A percentile compares a stretch with the other conserved stretches of the same genome.
phyloP scores from a whole-genome alignment of 2,329 filamentous ascomycete species.

The Pseudogymnoascus sp. region DNA sequence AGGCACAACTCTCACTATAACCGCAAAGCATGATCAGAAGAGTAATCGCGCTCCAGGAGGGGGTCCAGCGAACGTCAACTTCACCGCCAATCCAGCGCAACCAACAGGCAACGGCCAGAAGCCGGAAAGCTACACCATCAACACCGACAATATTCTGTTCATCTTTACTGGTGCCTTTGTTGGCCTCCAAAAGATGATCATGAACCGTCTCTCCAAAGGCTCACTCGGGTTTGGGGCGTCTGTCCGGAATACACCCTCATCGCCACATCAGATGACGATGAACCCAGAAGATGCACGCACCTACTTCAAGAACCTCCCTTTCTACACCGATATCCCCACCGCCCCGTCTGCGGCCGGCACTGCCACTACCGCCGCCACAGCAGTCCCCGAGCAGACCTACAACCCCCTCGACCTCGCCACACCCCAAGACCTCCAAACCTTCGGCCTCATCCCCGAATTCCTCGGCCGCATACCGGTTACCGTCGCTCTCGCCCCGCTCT shows the following conservation, averaged over 20 bases:
- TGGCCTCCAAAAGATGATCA: conserved; percentile 76
- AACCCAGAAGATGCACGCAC: conserved; percentile 51
- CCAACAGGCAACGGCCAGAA: conserved; percentile 16
- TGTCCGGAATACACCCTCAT: conserved; percentile 50
- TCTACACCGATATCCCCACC: conserved; percentile 32
- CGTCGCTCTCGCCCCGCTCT: conserved; percentile 72
- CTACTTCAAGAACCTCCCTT: conserved; percentile 50
- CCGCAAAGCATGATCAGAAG: conserved; percentile 64
- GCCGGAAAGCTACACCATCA: conserved; percentile 56
- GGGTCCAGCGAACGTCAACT: conserved; percentile 14
- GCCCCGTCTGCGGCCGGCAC: background rate
- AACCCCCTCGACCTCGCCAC: conserved; percentile 59
- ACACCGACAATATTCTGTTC: conserved; percentile 94
- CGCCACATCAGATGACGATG: conserved; percentile 43
- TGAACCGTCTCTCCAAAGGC: conserved; percentile 76
- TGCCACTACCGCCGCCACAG: background rate
- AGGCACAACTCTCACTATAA: conserved; percentile 85
- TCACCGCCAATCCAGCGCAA: conserved; percentile 14
- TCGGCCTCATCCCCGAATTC: conserved; percentile 90
- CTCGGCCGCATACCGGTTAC: conserved; percentile 91
- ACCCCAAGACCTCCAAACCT: conserved; percentile 69
- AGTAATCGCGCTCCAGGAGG: conserved; percentile 27
- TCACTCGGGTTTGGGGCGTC: conserved; percentile 85
- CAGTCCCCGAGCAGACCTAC: conserved; percentile 21
- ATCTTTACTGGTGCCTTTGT: conserved; percentile 95